A percentile compares a stretch with the other conserved stretches of the same genome.
phyloP scores from a whole-genome alignment of 2,329 filamentous ascomycete genomes.

The Pseudonectria buxi region DNA sequence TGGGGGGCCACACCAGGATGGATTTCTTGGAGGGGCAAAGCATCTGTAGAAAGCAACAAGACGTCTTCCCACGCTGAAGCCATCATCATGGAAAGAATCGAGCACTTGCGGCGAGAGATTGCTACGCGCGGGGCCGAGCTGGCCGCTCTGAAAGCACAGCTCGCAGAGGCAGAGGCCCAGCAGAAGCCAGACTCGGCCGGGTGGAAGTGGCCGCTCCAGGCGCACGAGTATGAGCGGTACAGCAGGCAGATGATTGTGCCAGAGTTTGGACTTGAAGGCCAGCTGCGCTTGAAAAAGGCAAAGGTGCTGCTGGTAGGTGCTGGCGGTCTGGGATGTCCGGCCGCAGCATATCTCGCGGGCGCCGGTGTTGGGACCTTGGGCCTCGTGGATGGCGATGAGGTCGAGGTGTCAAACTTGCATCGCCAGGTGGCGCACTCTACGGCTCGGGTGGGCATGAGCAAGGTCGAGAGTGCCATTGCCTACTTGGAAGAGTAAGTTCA shows the following conservation, averaged over 20 bases:
- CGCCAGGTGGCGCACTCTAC: conserved; percentile 80
- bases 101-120: conserved; percentile 42
- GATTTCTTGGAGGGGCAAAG: too few species aligned
- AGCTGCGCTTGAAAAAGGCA: conserved; percentile 63
- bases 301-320: conserved; percentile 77
- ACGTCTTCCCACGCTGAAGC: background rate
- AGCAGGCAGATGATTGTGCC: conserved; percentile 87
- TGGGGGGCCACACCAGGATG: too few species aligned
- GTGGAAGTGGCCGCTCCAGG: conserved; percentile 61
- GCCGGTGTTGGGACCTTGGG: conserved; percentile 80
- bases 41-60: too few species aligned
- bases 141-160: conserved; percentile 35
- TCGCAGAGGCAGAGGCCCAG: conserved; percentile 34
- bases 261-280: conserved; percentile 70
- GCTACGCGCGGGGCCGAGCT: conserved; percentile 42
- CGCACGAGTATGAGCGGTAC: conserved; percentile 78
- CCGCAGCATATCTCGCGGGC: conserved; percentile 85
- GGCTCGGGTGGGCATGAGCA: conserved; percentile 62
- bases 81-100: conserved; percentile 32
- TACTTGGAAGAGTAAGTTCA: conserved; percentile 47
- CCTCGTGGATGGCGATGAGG: conserved; percentile 78
- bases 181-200: conserved; percentile 4
- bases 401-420: conserved; percentile 88
- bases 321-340: conserved; percentile 86
- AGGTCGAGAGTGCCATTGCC: conserved; percentile 69